phyloP scores from a whole-genome alignment of 2,329 filamentous ascomycete species.

The Penicillium rolfsii region DNA sequence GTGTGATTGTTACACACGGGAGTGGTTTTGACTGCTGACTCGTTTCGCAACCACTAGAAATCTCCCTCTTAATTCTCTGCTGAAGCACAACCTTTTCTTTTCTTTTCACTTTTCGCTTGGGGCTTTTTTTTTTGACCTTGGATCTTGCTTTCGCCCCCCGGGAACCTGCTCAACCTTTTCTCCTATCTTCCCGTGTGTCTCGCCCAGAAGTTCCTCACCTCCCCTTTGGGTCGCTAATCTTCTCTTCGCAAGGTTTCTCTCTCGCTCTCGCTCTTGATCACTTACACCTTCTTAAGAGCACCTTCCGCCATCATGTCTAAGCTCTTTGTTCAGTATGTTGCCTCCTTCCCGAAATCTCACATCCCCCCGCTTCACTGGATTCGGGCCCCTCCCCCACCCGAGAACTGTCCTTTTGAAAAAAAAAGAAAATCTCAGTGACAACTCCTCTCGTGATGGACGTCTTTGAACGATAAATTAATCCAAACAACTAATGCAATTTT shows the following conservation, averaged over 20 bases:
- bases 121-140: background rate
- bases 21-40: conserved; percentile 27
- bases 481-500: background rate
- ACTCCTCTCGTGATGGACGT: background rate
- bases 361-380: background rate
- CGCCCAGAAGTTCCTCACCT: background rate
- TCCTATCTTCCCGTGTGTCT: background rate
- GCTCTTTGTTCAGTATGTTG: conserved; percentile 85
- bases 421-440: background rate
- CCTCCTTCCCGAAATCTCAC: conserved; percentile 18
- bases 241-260: background rate
- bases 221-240: background rate
- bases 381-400: conserved; percentile 3
- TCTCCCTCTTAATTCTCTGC: conserved; percentile 17
- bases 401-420: background rate
- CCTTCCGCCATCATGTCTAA: conserved; percentile 70
- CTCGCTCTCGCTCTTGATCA: background rate
- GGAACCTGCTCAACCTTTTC: background rate
- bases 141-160: background rate
- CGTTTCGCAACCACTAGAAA: conserved; percentile 31
- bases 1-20: conserved; percentile 32
- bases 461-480: too few species aligned
- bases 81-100: conserved; percentile 8
- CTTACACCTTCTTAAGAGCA: background rate
- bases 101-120: background rate